Base-by-base conservation (phyloP, 352 stramenopile genomes). In the Phytophthora podocarpi region DNA sequence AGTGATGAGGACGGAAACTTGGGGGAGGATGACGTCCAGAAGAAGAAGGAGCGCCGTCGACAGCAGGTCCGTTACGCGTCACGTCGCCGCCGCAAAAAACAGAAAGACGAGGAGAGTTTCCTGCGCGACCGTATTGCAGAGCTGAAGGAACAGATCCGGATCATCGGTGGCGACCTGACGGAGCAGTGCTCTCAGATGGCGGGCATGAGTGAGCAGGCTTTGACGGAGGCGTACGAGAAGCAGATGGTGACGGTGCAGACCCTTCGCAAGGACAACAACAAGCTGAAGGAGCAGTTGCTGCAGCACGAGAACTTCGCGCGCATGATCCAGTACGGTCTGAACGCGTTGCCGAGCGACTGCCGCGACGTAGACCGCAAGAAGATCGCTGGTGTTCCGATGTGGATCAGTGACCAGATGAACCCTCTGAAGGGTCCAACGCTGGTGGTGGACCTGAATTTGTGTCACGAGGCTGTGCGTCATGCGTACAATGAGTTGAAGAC, bases 231-330 rank as follows among this genome's bases (percentile, higher is more conserved):
- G 41, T 91, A 91, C 67, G 75, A 91, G 67, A 90, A 93, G 74
- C 82, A 93, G 64, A 89, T 91, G 79, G 55, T 79, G 62, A 89
- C 82, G 24, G 82, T 93, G 11, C 82, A 91, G 70, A 89, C 74
- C 13, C 67, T 93, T 45, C 80, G 82, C 61, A 85, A 87, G 59
- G 83, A 93, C 70, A 91, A 93, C 77, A 89, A 91, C 64, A 87
- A 90, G 69, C 67, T 91, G 36, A 91, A 91, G 68, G 82, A 90
- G 55, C 81, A 91, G 66, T 42, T 93, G 24, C 37, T 90, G 57
- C 85, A 91, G 53, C 85, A 93, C 67, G 85, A 93, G 66, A 89
- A 91, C 65, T 93, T 91, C 64, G 85, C 82, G 26, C 79, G 85
- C 27, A 89, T 91, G 80, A 90, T 93, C 59, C 85, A 93, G 73